Conservation (phyloP, 2,329 filamentous ascomycete species). For the Phialocephala subalpina region DNA sequence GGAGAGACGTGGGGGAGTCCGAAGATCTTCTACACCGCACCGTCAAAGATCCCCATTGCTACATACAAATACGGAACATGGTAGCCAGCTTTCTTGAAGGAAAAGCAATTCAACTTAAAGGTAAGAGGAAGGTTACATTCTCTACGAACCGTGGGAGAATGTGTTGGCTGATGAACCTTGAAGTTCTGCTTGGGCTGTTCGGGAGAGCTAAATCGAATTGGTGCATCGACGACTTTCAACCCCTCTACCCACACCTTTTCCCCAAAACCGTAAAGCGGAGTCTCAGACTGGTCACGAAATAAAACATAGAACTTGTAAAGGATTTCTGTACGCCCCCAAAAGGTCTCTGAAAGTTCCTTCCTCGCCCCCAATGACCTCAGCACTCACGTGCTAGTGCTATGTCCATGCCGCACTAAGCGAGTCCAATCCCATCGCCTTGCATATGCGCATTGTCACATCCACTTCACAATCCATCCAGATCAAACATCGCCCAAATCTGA, state of each 20-base stretch:
- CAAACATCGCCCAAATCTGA: constrained; percentile 35
- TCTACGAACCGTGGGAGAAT: background rate
- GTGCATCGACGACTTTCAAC: background rate
- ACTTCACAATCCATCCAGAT: constrained; percentile 24
- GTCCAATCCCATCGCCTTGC: constrained; percentile 26
- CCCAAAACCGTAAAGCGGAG: background rate
- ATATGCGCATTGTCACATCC: constrained; percentile 22
- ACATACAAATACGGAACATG: too few relatives aligned
- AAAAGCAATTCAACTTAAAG: too few relatives aligned
- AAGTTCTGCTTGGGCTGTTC: background rate
- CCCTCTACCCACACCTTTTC: background rate
- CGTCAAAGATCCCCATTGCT: too few relatives aligned
- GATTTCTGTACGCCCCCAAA: background rate
- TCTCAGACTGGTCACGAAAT: background rate
- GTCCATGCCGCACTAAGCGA: constrained; percentile 25
- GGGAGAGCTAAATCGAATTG: background rate
- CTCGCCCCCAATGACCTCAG: background rate
- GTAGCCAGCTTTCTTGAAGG: too few relatives aligned
- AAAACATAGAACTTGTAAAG: background rate
- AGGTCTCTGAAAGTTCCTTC: background rate
- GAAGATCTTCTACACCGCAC: too few relatives aligned
- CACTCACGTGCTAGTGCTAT: background rate
- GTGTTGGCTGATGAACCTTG: background rate
- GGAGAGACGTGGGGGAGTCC: background rate
- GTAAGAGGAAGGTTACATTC: too few relatives aligned